Evolutionary conservation across 139 green algal species (phyloP), one percentile per base, ranked within the genome.

Genomic region (Coccomyxa sp.): DNA sequence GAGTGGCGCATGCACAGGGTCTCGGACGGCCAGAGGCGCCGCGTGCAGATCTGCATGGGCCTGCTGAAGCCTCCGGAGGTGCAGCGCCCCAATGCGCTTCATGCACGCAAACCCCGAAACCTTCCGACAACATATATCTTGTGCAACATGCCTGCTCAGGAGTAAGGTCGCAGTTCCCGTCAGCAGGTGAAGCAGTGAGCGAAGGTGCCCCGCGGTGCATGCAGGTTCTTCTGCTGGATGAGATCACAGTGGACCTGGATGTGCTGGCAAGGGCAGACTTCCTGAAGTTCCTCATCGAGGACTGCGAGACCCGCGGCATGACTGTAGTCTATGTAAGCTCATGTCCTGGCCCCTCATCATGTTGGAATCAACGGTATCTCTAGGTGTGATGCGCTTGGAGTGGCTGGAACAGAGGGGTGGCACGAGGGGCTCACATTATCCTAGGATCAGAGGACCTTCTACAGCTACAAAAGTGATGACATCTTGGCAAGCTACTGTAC

Each of bases 201-300:
- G 27, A 5, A 64, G 22, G 50, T 64, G 50, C 27, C 2, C n/a
- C 27, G 50, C 50, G 18, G 27, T 7, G 22, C 50, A 3, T 64
- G 27, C 78, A 90, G 83, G 92, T 98, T 64, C 76, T 97, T 35
- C 80, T 97, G 39, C 82, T 97, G 76, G 93, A 97, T 79, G 93
- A 97, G 76, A 90, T 97, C 77, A 99, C 96, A 8, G 96, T 99
- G 22, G 96, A 99, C 85, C 86, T 99, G 58, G 96, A 99, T 82
- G 95, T 99, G 38, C 85, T 99, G 36, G 95, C 91, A 0, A 88
- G 96, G 0, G 81, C 94, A 6, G 92, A 98, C 74, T 90, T 99
- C 10, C 92, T 99, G 85, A 38, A 55, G 7, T 97, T 95, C 76
- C 86, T 97, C 29, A 75, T 82, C 64, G n/a, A 93, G 58, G 94